phyloP scores from a whole-genome alignment of 768 basidiomycete species.

The Lenzites betulinus region DNA sequence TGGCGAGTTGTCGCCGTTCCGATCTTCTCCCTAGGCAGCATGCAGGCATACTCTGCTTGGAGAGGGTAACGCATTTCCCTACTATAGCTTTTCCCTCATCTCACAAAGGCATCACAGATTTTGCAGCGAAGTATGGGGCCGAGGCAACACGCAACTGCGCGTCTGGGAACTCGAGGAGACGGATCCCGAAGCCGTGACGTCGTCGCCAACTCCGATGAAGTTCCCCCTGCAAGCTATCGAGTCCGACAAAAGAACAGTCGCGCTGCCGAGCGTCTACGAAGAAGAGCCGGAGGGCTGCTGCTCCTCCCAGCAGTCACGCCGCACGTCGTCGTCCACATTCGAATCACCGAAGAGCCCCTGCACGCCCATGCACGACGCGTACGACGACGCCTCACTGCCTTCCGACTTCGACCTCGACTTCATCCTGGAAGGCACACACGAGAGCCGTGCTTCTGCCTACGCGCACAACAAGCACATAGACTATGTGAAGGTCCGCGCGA shows the following conservation, averaged over 20 bases:
- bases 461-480: too few species aligned
- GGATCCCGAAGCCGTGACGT: conserved; percentile 27
- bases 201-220: not conserved
- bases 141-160: conserved; percentile 39
- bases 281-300: not conserved
- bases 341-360: not conserved
- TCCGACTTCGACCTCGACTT: not conserved
- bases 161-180: conserved; percentile 42
- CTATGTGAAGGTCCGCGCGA: too few species aligned
- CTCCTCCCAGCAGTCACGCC: not conserved
- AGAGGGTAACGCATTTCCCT: conserved; percentile 30
- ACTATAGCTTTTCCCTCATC: not conserved
- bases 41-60: conserved; percentile 38
- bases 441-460: too few species aligned
- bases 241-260: not conserved
- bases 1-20: conserved; percentile 38
- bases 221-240: not conserved
- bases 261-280: not conserved
- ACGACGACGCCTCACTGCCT: not conserved
- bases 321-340: not conserved
- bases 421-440: too few species aligned
- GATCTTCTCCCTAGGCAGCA: conserved; percentile 33
- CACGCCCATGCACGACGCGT: not conserved
- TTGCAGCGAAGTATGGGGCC: conserved; percentile 38
- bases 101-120: conserved; percentile 26